Evolutionary conservation across 306 rosid genomes (phyloP), one percentile per base, ranked within the genome.

Genomic region (Pyrus bretschneideri): DNA sequence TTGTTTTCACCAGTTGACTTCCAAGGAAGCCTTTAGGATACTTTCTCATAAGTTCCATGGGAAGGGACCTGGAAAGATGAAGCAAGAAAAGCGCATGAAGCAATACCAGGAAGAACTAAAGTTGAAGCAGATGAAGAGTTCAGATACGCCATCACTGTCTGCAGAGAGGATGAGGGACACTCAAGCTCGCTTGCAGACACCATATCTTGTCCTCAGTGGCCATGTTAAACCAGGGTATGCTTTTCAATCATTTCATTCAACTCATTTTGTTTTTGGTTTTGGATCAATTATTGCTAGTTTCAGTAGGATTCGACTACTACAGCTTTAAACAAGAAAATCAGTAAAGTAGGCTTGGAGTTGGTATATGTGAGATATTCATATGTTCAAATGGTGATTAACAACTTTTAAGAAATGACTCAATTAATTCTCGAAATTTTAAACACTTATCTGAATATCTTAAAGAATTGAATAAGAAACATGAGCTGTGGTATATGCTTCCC

Each of bases 141-240:
- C 96, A 3, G 97, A 92, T 82, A 92, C 97, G 22, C 97, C 97
- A 55, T 92, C 96, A 19, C 7, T 86, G 63, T 92, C 97, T 65
- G 93, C 88, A 69, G 96, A 89, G 96, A 89, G 96, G 87, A 95
- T 95, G 99, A 88, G 96, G 88, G 97, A 95, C 67, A 83, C 99
- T 33, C 99, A 92, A 82, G 91, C 93, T 81, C 92, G 86, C 72
- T 69, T 82, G 71, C 83, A 90, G 85, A 89, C 93, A 9, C 97
- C 97, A 29, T 92, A 95, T 86, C 93, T 95, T 81, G 99, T 95
- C 72, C 97, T 95, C 78, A 95, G 97, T 30, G 96, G 99, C 51
- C 93, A 95, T 80, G 97, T 92, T 46, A 92, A 90, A 83, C 96
- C 96, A 54, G 97, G 97, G 97, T 92, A 92, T 82, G 87, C 44